Conservation (phyloP, 2,329 filamentous ascomycete genomes). For the Aureobasidium zeae region DNA sequence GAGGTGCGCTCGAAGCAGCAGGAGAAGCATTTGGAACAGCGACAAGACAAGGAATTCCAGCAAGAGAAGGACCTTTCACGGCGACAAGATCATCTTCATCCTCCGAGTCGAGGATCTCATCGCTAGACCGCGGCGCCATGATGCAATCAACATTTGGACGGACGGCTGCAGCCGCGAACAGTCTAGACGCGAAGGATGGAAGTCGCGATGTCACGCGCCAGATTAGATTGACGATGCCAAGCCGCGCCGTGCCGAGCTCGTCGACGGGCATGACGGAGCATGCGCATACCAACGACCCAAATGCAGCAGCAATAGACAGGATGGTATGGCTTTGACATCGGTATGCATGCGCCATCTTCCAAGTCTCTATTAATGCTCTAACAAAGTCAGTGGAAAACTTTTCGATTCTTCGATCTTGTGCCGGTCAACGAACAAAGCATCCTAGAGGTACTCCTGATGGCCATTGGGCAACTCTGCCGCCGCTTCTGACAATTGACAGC, state of each 20-base stretch:
- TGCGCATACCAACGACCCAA: neutral
- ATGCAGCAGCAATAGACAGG: neutral
- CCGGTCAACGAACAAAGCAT: constrained; percentile 72
- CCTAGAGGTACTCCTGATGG: constrained; percentile 57
- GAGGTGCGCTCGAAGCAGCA: neutral
- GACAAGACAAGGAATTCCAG: too few relatives aligned
- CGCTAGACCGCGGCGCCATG: constrained; percentile 2
- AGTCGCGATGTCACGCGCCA: constrained; percentile 4
- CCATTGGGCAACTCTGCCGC: constrained; percentile 5
- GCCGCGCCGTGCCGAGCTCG: too few relatives aligned
- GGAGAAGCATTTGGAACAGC: neutral
- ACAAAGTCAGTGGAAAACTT: constrained; percentile 77
- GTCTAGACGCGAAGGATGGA: neutral
- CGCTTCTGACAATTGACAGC: constrained; percentile 25
- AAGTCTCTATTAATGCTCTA: neutral
- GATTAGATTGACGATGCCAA: constrained; percentile 1
- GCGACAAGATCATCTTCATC: constrained; percentile 12
- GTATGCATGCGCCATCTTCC: constrained; percentile 24
- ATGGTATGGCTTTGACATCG: constrained; percentile 35
- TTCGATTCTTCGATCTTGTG: constrained; percentile 97
- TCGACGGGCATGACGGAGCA: neutral
- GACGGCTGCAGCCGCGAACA: neutral
- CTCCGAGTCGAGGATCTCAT: constrained; percentile 14
- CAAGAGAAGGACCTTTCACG: neutral
- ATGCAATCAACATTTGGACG: neutral